Percentiles rank a stretch among this genome's conserved stretches.
These are phyloP conservation scores for Flammula alnicola DNA, from an alignment of 1,284 basidiomycete species.

Conservation along the genomic window DNA sequence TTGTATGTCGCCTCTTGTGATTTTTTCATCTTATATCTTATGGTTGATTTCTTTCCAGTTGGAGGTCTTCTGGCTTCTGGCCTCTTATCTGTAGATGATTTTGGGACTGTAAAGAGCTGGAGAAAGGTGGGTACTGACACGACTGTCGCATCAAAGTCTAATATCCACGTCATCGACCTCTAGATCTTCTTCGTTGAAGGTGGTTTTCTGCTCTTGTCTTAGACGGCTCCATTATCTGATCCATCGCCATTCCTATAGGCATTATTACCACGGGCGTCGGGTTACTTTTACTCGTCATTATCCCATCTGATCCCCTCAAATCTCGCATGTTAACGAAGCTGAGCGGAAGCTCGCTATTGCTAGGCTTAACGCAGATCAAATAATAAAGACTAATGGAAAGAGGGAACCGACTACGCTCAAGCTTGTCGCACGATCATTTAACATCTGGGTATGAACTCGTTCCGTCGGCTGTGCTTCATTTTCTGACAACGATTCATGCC, in stretches of 20 bases:
- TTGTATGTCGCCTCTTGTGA: constrained; percentile 35
- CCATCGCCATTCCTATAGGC: constrained; percentile 27
- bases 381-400: constrained; percentile 32
- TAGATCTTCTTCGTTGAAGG: constrained; percentile 47
- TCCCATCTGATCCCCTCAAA: constrained; percentile 41
- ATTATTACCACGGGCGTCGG: constrained; percentile 44
- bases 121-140: constrained; percentile 32
- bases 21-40: background rate
- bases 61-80: constrained; percentile 47
- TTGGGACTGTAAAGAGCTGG: constrained; percentile 41
- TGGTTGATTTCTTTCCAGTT: constrained; percentile 28
- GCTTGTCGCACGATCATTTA: constrained; percentile 41
- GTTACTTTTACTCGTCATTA: constrained; percentile 38
- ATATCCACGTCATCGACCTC: background rate
- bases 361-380: constrained; percentile 42
- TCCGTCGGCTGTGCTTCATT: no score
- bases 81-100: constrained; percentile 37
- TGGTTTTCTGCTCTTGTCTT: constrained; percentile 6
- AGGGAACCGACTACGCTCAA: constrained; percentile 40
- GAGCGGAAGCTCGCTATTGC: constrained; percentile 42
- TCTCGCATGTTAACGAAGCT: constrained; percentile 39
- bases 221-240: background rate
- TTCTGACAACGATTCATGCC: background rate
- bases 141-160: background rate
- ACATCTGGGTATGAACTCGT: constrained; percentile 36